Base-by-base conservation (phyloP, 108 stramenopile genomes). In the Chaetoceros tenuissimus region DNA sequence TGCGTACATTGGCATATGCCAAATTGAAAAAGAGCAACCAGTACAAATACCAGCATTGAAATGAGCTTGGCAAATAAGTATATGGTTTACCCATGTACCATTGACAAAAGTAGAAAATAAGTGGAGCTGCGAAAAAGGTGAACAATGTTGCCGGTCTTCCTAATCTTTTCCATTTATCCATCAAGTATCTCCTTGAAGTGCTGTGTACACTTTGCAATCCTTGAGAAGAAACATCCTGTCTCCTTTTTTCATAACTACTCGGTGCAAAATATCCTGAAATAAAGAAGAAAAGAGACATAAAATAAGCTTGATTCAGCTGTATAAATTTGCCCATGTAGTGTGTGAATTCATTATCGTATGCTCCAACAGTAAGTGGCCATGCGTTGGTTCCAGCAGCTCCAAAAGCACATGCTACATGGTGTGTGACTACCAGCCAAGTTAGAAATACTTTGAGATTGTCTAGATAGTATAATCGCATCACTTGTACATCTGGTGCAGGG, bases 221-320 rank as follows among this genome's bases (percentile, higher is more conserved):
- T n/a, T n/a, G n/a, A n/a, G n/a, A n/a, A n/a, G n/a, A n/a, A n/a
- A n/a, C 34, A 10, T 43, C 40, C 7, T 44, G 22, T 7, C 43
- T 26, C 24, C 27, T 43, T 23, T 45, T 26, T 21, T 57, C 24
- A 30, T 57, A 57, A 45, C 57, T 57, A 2, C 8, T 10, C 7
- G 57, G 40, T 22, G 40, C 13, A 45, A 57, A 57, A 24, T 57
- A 57, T 40, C 24, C 57, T 1, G 34, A 44, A 2, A 57, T 45
- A 26, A 57, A 57, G 57, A 44, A 57, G 40, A 57, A 57, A 1
- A 57, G 40, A 8, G 40, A 27, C 57, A 57, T 57, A 23, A 57
- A 57, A 43, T 44, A 57, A 24, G 34, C 23, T 57, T 57, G 57
- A 45, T 57, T 57, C 40, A 57, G 25, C 8, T 23, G 44, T 26